Evolutionary conservation across 2,329 filamentous ascomycete species (phyloP), one percentile per base, ranked within the genome.

Genomic region (Cyphellophora attinorum): DNA sequence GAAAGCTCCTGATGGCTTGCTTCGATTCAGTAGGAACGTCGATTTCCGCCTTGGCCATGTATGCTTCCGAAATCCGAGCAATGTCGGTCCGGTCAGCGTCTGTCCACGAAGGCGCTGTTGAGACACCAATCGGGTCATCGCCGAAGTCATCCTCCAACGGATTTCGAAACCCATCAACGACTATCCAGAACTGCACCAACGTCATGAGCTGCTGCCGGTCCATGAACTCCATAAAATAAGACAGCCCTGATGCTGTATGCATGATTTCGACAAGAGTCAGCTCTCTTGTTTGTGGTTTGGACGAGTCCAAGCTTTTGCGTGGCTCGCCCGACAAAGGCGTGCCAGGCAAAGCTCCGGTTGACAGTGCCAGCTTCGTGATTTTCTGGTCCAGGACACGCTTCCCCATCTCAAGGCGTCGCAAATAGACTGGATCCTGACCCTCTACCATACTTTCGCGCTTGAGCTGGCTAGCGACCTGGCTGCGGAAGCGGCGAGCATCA

Each of bases 221-320:
- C 91, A 98, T 98, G 52, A 86, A 96, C 55, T 98, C 91, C 91
- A 98, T 98, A 62, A 98, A 96, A 55, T 94, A 98, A 2, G 91
- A 96, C 6, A 98, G 68, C 1, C 85, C 89, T 1, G 89, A 82
- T 2, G 91, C 76, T 57, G 93, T 86, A 47, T 88, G 81, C 38
- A 98, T 68, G n/a, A 98, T 70, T 45, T 96, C 86, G 10, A 79
- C 74, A 2, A 96, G 66, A 1, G 83, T 79, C 5, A 81, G 80
- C 48, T 82, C 81, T 44, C 86, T 79, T 25, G 88, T 64, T 8
- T 8, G 21, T n/a, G 21, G 8, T 25, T n/a, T 25, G 21, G 21
- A 8, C 8, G 21, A 25, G 21, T 25, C 21, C 8, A 25, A n/a
- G 21, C 21, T 25, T 25, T n/a, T 25, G 8, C 21, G 8, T 25